These are phyloP conservation scores for Tritrichomonas musculus DNA, from an alignment of 208 protist genomes.

Conservation along the genomic window DNA sequence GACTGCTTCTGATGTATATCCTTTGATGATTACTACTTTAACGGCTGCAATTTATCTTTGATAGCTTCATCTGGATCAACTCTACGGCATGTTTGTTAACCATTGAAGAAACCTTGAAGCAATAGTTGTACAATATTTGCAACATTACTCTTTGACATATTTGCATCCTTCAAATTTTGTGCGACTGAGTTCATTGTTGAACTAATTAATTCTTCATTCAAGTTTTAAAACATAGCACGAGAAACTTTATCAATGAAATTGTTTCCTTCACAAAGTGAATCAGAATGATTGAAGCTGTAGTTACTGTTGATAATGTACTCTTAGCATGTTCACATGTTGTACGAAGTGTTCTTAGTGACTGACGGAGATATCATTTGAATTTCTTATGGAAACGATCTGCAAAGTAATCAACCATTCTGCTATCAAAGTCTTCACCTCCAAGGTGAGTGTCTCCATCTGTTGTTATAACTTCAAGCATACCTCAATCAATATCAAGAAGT, in stretches of 20 bases:
- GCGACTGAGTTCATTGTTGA: conserved; percentile 76
- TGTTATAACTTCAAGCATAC: conserved; percentile 83
- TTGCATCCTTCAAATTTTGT: conserved; percentile 80
- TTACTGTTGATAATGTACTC: conserved; percentile 61
- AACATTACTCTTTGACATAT: conserved; percentile 80
- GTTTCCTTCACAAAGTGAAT: conserved; percentile 82
- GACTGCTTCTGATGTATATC: too few species aligned
- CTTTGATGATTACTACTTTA: conserved; percentile 57
- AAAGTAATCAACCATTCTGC: conserved; percentile 76
- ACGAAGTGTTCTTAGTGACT: conserved; percentile 59
- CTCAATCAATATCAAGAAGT: conserved; percentile 85
- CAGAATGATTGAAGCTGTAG: conserved; percentile 73
- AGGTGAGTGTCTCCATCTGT: conserved; percentile 86
- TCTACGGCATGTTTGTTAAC: conserved; percentile 74
- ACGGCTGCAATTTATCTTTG: conserved; percentile 87
- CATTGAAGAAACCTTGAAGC: conserved; percentile 72
- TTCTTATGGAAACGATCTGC: conserved; percentile 83
- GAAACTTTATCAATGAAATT: conserved; percentile 87
- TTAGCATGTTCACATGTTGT: conserved; percentile 81
- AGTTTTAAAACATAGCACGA: conserved; percentile 90
- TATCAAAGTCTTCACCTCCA: conserved; percentile 88
- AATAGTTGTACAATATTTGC: conserved; percentile 34
- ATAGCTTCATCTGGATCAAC: conserved; percentile 87
- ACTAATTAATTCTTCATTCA: conserved; percentile 69
- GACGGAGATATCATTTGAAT: conserved; percentile 20